These are phyloP conservation scores for Bothriochloa decipiens DNA, from an alignment of 176 grass and related monocot genomes.

Conservation along the genomic window DNA sequence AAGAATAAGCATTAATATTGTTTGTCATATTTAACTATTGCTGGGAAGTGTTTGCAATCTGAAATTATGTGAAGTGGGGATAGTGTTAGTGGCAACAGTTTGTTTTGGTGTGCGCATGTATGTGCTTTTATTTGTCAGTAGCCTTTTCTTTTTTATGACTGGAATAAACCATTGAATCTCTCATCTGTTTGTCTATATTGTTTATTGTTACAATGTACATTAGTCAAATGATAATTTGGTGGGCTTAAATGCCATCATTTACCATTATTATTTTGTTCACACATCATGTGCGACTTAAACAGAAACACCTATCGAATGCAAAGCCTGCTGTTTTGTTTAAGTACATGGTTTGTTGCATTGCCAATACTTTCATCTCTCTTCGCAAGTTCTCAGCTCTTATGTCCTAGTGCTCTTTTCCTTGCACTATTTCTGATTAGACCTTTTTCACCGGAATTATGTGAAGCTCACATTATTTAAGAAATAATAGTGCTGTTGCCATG, in stretches of 20 bases:
- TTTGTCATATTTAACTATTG: background rate
- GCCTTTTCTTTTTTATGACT: background rate
- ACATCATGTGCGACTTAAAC: background rate
- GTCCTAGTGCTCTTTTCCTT: background rate
- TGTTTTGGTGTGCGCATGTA: background rate
- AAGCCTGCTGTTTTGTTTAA: background rate
- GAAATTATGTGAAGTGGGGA: slow-evolving; percentile 1
- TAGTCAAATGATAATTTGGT: background rate
- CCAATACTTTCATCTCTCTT: background rate
- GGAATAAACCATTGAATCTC: background rate
- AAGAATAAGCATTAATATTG: background rate
- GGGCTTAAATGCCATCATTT: background rate
- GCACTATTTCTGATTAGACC: background rate
- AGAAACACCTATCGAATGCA: background rate
- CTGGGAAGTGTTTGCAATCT: background rate
- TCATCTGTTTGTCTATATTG: background rate
- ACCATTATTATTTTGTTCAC: background rate
- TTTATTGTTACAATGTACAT: background rate
- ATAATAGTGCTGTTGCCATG: background rate
- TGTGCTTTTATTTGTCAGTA: background rate
- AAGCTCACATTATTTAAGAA: background rate
- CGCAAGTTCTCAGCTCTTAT: background rate
- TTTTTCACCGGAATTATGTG: background rate
- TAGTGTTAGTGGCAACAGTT: background rate
- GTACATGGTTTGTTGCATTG: background rate